phyloP scores from a whole-genome alignment of 192 early-diverging fungal genomes.

The Mortierella hygrophila region DNA sequence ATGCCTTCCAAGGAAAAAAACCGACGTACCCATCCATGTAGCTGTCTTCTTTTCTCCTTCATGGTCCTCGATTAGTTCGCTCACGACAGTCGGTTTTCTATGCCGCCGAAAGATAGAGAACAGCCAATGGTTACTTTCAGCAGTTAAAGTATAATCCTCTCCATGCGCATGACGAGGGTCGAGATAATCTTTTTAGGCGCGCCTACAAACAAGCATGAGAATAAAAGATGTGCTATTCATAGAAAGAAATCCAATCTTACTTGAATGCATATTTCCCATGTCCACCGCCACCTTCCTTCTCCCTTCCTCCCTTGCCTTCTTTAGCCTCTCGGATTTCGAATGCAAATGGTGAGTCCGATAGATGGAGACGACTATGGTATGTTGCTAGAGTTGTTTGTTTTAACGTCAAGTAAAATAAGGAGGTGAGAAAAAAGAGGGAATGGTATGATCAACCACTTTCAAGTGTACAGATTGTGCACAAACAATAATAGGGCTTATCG shows the following conservation, averaged over 20 bases:
- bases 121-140: neutral
- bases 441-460: too few relatives aligned
- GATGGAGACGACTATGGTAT: conserved; percentile 17
- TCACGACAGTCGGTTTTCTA: conserved; percentile 37
- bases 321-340: conserved; percentile 30
- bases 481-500: too few relatives aligned
- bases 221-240: conserved; percentile 4
- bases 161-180: neutral
- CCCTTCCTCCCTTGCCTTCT: neutral
- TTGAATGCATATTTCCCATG: conserved; percentile 39
- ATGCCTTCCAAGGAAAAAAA: neutral
- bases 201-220: neutral
- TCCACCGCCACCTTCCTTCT: neutral
- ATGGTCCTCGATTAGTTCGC: neutral
- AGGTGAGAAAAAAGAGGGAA: neutral
- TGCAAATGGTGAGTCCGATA: conserved; percentile 32
- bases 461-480: neutral
- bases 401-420: neutral
- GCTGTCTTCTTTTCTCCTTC: conserved; percentile 33
- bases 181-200: neutral
- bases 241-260: conserved; percentile 14
- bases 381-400: neutral
- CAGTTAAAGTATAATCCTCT: neutral
- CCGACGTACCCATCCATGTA: conserved; percentile 42
- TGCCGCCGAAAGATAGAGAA: neutral